Evolutionary conservation across 164 flowering plant species (phyloP).

Genomic region (Buxus sempervirens): DNA sequence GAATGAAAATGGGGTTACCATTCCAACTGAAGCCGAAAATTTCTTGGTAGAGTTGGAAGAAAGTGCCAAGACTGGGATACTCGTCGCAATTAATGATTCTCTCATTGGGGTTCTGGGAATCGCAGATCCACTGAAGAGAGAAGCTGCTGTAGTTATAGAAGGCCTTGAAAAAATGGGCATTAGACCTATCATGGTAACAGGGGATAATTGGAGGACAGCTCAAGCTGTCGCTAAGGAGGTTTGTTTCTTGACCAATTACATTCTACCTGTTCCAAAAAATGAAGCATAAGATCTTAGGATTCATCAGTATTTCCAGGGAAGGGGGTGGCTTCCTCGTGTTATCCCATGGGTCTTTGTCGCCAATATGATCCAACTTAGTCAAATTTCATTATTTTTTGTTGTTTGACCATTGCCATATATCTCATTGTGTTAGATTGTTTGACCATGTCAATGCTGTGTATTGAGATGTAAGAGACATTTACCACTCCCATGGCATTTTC

Average conservation of each 20-base stretch:
- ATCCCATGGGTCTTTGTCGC: too few species aligned
- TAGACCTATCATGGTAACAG: conserved; percentile 91
- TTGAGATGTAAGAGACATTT: too few species aligned
- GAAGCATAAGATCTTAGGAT: not conserved
- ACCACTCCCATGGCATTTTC: conserved; percentile 1
- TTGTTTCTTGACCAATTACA: conserved; percentile 3
- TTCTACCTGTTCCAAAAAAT: not conserved
- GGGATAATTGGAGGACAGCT: conserved; percentile 98
- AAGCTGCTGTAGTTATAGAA: conserved; percentile 88
- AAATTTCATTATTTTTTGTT: too few species aligned
- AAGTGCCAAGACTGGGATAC: conserved; percentile 85
- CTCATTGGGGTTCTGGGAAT: conserved; percentile 81
- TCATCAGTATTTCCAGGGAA: not conserved
- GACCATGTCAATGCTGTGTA: too few species aligned
- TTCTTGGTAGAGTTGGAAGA: conserved; percentile 82
- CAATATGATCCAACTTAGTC: too few species aligned
- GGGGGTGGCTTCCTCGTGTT: too few species aligned
- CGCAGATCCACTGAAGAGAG: conserved; percentile 91
- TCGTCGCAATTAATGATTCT: conserved; percentile 57
- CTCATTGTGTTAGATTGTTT: too few species aligned
- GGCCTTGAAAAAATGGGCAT: conserved; percentile 91
- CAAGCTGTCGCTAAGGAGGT: conserved; percentile 96
- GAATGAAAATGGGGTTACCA: conserved; percentile 58
- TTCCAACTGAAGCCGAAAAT: conserved; percentile 56
- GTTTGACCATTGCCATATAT: too few species aligned